Conservation (phyloP, 495 filamentous ascomycete species). For the Barbatosphaeria neglecta region DNA sequence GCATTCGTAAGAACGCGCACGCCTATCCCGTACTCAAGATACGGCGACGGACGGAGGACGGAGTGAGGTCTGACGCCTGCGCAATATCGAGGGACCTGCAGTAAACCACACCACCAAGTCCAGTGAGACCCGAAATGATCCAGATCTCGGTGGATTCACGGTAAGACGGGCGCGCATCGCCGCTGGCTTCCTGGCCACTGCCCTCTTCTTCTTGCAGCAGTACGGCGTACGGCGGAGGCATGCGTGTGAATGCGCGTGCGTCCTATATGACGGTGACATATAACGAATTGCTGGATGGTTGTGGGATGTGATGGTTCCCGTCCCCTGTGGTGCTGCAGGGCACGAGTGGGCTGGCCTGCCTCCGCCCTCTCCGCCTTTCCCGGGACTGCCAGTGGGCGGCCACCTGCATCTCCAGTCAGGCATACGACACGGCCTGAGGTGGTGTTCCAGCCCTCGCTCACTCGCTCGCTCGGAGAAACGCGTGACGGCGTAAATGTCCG, state of each 20-base stretch:
- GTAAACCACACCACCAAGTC: background rate
- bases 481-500: background rate
- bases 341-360: no score
- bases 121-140: background rate
- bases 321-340: background rate
- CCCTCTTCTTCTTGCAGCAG: background rate
- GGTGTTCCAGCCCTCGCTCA: background rate
- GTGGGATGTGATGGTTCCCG: background rate
- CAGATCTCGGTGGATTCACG: background rate
- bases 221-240: no score
- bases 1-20: no score
- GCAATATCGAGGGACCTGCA: background rate
- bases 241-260: background rate
- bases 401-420: background rate
- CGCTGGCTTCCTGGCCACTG: background rate
- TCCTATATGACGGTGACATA: background rate
- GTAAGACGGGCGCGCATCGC: background rate
- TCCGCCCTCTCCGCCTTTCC: background rate
- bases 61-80: no score
- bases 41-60: no score
- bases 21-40: no score
- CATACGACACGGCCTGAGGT: background rate
- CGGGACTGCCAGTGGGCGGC: background rate
- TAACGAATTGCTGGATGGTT: no score
- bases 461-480: background rate